Base-by-base conservation (phyloP, 768 basidiomycete species). In the Tremella mesenterica region DNA sequence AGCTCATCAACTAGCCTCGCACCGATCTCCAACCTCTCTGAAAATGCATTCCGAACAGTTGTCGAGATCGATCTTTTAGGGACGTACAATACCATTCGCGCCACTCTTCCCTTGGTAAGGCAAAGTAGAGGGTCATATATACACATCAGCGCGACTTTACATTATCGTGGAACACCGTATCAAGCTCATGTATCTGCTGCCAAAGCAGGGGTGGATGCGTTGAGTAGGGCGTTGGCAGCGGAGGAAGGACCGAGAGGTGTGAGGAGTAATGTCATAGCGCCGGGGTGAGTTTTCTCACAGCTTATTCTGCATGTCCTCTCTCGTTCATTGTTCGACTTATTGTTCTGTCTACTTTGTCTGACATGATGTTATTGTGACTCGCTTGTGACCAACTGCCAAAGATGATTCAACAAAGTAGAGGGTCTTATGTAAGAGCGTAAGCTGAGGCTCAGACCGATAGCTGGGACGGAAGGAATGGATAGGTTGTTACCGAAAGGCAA, bases 221-320 rank as follows among this genome's bases (percentile, higher is more conserved):
- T 91, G 4, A 88, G 86, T 50, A 78, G 79, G 1, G 90, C 88
- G 2, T 74, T 96, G 25, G 90, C 92, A 1, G 81, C 93, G 12
- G 92, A 97, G 75, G 91, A 93, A 75, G 93, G 92, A 1, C 93
- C 92, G 3, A 80, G 82, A 61, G 93, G 93, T n/a, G 83, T 97
- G 18, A 83, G 92, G 43, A 87, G 88, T 16, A 95, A 76, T 57
- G 67, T 73, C 21, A 69, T 75, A 33, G 72, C 71, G 0, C 74
- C 70, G 27, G 74, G 68, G 73, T 76, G 54, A 61, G 74, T 68
- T 86, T 48, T 5, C 33, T 3, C 21, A n/a, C n/a, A 47, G 12
- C 20, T 25, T 53, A 18, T 44, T 12, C 44, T 44, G 20, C 10
- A n/a, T n/a, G n/a, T n/a, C n/a, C n/a, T n/a, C n/a, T n/a, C n/a